phyloP scores from a whole-genome alignment of 371 early-diverging fungal genomes.

The Umbelopsis sp. region DNA sequence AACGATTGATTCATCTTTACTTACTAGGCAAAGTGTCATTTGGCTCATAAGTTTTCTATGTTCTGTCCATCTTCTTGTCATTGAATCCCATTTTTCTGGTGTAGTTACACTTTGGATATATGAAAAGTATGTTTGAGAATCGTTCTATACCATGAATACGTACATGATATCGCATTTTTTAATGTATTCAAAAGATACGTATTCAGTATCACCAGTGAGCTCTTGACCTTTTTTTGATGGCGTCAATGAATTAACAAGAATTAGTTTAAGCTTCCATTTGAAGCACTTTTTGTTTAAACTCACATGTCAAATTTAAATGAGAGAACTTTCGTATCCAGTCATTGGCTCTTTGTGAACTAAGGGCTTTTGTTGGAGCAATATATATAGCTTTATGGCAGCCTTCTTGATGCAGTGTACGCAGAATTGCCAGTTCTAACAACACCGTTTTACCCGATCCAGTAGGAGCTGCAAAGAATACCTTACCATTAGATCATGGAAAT shows the following conservation, averaged over 20 bases:
- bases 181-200: slow-evolving; percentile 30
- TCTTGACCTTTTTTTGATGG: slow-evolving; percentile 50
- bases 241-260: no score
- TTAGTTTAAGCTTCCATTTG: background rate
- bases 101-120: slow-evolving; percentile 62
- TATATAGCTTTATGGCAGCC: slow-evolving; percentile 67
- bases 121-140: slow-evolving; percentile 18
- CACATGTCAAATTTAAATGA: slow-evolving; percentile 62
- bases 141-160: slow-evolving; percentile 24
- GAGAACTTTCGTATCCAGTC: slow-evolving; percentile 72
- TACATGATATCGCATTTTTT: slow-evolving; percentile 41
- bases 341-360: slow-evolving; percentile 71
- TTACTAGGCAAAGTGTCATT: slow-evolving; percentile 50
- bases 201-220: slow-evolving; percentile 82
- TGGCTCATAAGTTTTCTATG: slow-evolving; percentile 36
- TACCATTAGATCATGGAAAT: no score
- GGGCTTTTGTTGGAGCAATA: slow-evolving; percentile 87
- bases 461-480: slow-evolving; percentile 59
- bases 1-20: background rate
- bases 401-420: slow-evolving; percentile 45
- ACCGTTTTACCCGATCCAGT: slow-evolving; percentile 90
- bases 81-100: slow-evolving; percentile 82
- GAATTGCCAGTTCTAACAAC: slow-evolving; percentile 73
- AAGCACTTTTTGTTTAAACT: background rate
- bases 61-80: slow-evolving; percentile 67